Conservation (phyloP, 768 basidiomycete species). For the Cubamyces lactineus region DNA sequence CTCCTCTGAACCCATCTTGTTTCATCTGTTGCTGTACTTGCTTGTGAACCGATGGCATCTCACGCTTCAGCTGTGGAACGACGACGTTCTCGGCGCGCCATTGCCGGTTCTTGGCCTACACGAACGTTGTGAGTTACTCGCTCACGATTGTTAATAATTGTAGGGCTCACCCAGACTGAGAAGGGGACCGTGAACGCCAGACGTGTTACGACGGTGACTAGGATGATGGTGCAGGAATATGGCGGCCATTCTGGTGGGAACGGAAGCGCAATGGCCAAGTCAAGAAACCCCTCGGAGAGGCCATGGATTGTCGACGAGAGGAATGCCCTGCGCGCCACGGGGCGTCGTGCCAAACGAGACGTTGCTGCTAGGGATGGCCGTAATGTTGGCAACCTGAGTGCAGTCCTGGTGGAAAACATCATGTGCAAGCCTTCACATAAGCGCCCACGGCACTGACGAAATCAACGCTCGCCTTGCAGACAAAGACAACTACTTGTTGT, state of each 20-base stretch:
- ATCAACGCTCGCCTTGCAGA: not conserved
- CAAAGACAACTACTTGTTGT: not conserved
- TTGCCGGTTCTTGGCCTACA: conserved; percentile 63
- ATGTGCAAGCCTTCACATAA: not conserved
- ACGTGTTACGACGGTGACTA: conserved; percentile 65
- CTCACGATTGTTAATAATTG: not conserved
- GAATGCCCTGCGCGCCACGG: conserved; percentile 24
- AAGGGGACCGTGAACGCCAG: conserved; percentile 65
- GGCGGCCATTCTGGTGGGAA: conserved; percentile 67
- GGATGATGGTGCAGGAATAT: conserved; percentile 76
- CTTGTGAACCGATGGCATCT: conserved; percentile 46
- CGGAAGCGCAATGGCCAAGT: conserved; percentile 76
- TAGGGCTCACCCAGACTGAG: conserved; percentile 69
- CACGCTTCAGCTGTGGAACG: conserved; percentile 55
- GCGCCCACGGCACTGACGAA: not conserved
- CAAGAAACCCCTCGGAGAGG: conserved; percentile 64
- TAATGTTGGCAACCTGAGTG: conserved; percentile 10
- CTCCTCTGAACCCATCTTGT: conserved; percentile 53
- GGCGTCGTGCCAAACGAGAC: conserved; percentile 1
- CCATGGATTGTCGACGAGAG: conserved; percentile 29
- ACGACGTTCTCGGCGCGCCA: conserved; percentile 64
- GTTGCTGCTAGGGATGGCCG: conserved; percentile 17
- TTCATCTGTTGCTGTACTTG: conserved; percentile 53
- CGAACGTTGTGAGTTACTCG: not conserved
- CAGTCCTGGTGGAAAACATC: conserved; percentile 24